Conservation (phyloP, 805 yeast genomes). For the Barnettozyma salicaria region DNA sequence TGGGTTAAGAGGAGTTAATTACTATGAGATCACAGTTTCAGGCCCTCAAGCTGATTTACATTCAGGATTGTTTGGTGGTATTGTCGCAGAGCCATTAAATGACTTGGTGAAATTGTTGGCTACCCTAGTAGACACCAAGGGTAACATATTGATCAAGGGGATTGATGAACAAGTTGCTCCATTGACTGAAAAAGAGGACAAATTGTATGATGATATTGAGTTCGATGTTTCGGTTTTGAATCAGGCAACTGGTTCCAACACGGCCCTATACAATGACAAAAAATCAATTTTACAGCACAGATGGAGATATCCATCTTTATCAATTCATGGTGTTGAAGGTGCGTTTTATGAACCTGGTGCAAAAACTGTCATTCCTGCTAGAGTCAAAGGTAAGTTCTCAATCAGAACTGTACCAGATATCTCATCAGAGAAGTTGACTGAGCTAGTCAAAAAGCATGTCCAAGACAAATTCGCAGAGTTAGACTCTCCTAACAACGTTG, state of each 20-base stretch:
- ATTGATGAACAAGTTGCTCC: slow-evolving; percentile 93
- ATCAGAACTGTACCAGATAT: slow-evolving; percentile 97
- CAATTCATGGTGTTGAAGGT: slow-evolving; percentile 96
- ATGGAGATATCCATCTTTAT: slow-evolving; percentile 97
- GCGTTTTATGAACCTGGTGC: slow-evolving; percentile 95
- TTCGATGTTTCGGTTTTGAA: slow-evolving; percentile 80
- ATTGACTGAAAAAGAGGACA: slow-evolving; percentile 71
- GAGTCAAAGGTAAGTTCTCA: slow-evolving; percentile 89
- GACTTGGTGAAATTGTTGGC: slow-evolving; percentile 78
- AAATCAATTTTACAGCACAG: slow-evolving; percentile 91
- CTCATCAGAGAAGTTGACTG: slow-evolving; percentile 69
- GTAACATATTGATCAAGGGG: slow-evolving; percentile 84
- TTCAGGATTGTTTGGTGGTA: slow-evolving; percentile 96
- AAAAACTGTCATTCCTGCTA: slow-evolving; percentile 96
- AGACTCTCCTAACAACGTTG: slow-evolving; percentile 68
- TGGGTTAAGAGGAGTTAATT: slow-evolving; percentile 95
- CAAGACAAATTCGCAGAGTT: slow-evolving; percentile 59
- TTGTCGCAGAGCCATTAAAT: slow-evolving; percentile 95
- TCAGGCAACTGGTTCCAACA: slow-evolving; percentile 82
- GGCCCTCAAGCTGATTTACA: slow-evolving; percentile 98
- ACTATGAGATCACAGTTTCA: slow-evolving; percentile 71
- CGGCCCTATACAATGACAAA: slow-evolving; percentile 70
- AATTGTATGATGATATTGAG: slow-evolving; percentile 79
- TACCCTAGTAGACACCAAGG: slow-evolving; percentile 71
- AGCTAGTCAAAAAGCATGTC: slow-evolving; percentile 68